These are phyloP conservation scores for Parietaria judaica DNA, from an alignment of 306 rosid species.

Conservation along the genomic window DNA sequence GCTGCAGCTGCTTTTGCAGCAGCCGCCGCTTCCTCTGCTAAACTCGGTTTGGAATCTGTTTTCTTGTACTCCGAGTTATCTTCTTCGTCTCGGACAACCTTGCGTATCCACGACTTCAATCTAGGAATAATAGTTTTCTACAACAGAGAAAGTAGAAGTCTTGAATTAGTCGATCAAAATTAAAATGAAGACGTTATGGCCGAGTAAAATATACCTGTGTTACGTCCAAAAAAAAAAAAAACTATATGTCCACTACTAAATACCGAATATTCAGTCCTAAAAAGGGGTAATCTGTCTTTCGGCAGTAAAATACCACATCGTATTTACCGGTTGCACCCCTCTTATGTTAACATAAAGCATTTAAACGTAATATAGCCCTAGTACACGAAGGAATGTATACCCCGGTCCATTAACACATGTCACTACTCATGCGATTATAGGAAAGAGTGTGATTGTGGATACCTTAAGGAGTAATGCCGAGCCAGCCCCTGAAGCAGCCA, in stretches of 20 bases:
- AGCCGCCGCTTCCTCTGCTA: slow-evolving; percentile 70
- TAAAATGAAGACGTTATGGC: too few relatives aligned
- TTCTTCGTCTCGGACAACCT: slow-evolving; percentile 58
- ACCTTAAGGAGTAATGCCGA: slow-evolving; percentile 78
- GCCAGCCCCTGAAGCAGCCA: slow-evolving; percentile 84
- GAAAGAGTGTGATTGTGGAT: slow-evolving; percentile 17
- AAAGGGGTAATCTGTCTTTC: too few relatives aligned
- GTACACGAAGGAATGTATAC: slow-evolving; percentile 11
- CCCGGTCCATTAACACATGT: not conserved
- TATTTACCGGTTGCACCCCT: too few relatives aligned
- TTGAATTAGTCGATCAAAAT: too few relatives aligned
- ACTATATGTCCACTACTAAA: too few relatives aligned
- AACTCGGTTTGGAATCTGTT: slow-evolving; percentile 45
- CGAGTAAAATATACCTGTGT: too few relatives aligned
- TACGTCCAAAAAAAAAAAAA: too few relatives aligned
- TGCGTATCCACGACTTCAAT: slow-evolving; percentile 87
- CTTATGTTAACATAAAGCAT: not conserved
- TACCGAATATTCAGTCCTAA: too few relatives aligned
- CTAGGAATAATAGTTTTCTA: slow-evolving; percentile 80
- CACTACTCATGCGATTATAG: slow-evolving; percentile 7
- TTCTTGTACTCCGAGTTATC: slow-evolving; percentile 28
- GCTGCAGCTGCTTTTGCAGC: slow-evolving; percentile 97
- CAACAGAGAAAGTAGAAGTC: slow-evolving; percentile 25
- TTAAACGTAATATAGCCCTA: slow-evolving; percentile 10
- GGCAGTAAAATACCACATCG: too few relatives aligned